Base-by-base conservation (phyloP, 306 rosid genomes). In the Casuarina equisetifolia region DNA sequence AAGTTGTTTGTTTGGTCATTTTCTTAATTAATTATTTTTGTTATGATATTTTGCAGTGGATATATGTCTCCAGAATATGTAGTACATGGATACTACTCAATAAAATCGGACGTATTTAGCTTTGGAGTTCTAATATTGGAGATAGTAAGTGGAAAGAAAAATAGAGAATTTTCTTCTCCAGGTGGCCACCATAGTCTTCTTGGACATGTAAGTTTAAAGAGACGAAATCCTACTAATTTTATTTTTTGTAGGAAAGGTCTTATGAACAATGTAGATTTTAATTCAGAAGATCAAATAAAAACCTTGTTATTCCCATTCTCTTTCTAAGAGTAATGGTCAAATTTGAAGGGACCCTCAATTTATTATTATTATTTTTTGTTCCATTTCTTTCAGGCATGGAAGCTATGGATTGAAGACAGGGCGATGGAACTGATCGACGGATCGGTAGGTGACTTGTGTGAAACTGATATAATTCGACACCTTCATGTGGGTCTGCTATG, bases 1-100 rank as follows among this genome's bases (percentile, higher is more conserved):
- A 66, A 77, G 64, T 70, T 39, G 16, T 25, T 25, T 11, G 42
- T 39, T 5, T 3, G 6, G 25, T 16, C 8, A 4, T 40, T 64
- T 5, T 25, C 32, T 1, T 3, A 40, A 5, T 48, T 42, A 15
- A 25, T 38, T 36, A 5, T 35, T 15, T n/a, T 6, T 66, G 49
- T 2, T 6, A 35, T 35, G 40, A 61, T 61, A 10, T 69, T 44
- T 12, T 46, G 8, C 76, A 89, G 91, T 50, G 93, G 91, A 20
- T 89, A 89, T 17, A 89, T 89, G 85, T 68, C 91, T 9, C 92
- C 90, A 0, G 87, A 86, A 67, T 88, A 86, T 73, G 87, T 81
- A 8, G 71, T 80, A 7, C 73, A 75, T 49, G 92, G 88, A 0
- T 42, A 57, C 17, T 88, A 77, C 51, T 88, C 88, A 1, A 58